Evolutionary conservation across 345 rosid genomes (phyloP).

Genomic region (Lepidium sativum): DNA sequence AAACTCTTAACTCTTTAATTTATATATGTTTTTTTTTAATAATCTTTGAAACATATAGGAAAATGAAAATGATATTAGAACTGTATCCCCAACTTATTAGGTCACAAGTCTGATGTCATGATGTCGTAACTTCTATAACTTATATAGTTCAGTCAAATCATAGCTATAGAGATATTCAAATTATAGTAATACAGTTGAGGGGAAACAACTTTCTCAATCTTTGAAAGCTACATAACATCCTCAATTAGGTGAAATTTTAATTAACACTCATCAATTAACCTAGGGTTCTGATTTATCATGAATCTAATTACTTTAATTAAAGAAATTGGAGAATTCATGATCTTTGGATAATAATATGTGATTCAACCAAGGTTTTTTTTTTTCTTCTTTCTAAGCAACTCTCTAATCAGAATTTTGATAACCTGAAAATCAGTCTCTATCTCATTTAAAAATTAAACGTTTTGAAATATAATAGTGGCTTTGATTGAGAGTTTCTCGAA

Average conservation of each 20-base stretch:
- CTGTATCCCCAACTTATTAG: slow-evolving; percentile 24
- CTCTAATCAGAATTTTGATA: not conserved
- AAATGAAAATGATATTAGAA: slow-evolving; percentile 23
- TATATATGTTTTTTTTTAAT: not conserved
- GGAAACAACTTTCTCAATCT: slow-evolving; percentile 2
- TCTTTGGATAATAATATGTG: not conserved
- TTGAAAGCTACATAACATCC: slow-evolving; percentile 21
- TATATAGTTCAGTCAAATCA: slow-evolving; percentile 2
- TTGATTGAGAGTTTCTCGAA: slow-evolving; percentile 22
- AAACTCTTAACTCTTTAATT: not conserved
- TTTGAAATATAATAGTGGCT: not conserved
- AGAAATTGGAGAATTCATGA: not conserved
- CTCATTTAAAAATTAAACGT: not conserved
- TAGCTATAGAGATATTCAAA: slow-evolving; percentile 1
- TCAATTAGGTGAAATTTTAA: slow-evolving; percentile 10
- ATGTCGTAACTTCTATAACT: slow-evolving; percentile 16
- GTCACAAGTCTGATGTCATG: slow-evolving; percentile 26
- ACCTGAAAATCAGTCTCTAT: not conserved
- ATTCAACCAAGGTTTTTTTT: not conserved
- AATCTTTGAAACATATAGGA: not conserved
- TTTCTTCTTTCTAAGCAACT: not conserved
- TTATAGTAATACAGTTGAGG: slow-evolving; percentile 4
- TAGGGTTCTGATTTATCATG: not conserved
- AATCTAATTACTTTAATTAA: not conserved
- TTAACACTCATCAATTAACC: not conserved